Conservation (phyloP, 2,329 filamentous ascomycete species). For the Atkinsonella texensis region DNA sequence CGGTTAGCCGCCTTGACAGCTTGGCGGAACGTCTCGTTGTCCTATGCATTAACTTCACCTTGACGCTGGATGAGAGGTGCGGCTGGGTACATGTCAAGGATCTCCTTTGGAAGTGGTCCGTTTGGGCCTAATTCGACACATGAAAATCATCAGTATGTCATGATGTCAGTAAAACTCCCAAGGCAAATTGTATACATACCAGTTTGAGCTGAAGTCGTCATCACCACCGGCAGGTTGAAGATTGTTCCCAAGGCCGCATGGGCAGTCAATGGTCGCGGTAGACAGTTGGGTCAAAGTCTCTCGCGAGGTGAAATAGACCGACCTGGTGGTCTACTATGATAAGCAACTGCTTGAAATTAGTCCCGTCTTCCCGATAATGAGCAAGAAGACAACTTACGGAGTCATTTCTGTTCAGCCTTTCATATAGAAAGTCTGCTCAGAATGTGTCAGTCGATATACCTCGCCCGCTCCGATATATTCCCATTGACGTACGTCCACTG, state of each 20-base stretch:
- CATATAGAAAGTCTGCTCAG: background rate
- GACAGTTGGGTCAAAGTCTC: conserved; percentile 53
- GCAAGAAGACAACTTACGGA: background rate
- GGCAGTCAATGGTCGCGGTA: conserved; percentile 57
- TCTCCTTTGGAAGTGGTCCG: conserved; percentile 46
- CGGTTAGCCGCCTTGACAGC: conserved; percentile 54
- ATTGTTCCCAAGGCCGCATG: conserved; percentile 50
- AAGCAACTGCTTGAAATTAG: conserved; percentile 15
- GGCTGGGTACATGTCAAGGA: conserved; percentile 43
- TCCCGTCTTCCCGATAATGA: background rate
- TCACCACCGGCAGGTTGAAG: conserved; percentile 56
- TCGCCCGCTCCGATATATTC: no score
- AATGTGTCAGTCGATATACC: no score
- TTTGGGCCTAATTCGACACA: conserved; percentile 47
- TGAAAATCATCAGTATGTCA: no score
- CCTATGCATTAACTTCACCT: conserved; percentile 68
- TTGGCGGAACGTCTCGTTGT: conserved; percentile 54
- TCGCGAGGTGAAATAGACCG: conserved; percentile 31
- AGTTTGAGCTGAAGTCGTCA: conserved; percentile 57
- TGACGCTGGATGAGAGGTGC: conserved; percentile 54
- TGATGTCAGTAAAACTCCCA: background rate
- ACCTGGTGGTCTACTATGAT: conserved; percentile 27
- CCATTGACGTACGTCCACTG: no score
- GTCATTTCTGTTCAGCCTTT: background rate
- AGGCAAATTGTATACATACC: conserved; percentile 21